Evolutionary conservation across 2,329 filamentous ascomycete genomes (phyloP).

Genomic region (Coniochaeta sp.): DNA sequence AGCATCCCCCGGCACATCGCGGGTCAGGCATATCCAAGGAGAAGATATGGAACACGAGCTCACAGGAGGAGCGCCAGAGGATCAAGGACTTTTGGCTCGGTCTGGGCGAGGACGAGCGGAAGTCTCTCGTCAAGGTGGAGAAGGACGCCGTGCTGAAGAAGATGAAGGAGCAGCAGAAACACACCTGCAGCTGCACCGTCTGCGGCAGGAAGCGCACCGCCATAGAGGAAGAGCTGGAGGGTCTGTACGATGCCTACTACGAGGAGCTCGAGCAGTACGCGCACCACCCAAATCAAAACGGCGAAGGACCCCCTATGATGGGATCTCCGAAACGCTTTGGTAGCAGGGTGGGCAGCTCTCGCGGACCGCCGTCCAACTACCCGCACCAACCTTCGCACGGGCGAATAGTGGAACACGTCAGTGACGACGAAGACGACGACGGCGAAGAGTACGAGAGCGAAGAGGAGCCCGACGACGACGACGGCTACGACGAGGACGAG

Average conservation of each 20-base stretch:
- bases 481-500: conserved; percentile 54
- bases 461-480: conserved; percentile 36
- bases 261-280: conserved; percentile 97
- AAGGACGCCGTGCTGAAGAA: conserved; percentile 97
- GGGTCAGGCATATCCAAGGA: conserved; percentile 54
- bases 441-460: conserved; percentile 47
- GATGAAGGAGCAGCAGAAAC: conserved; percentile 99
- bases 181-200: conserved; percentile 96
- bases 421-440: conserved; percentile 47
- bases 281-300: conserved; percentile 63
- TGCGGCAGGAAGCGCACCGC: conserved; percentile 93
- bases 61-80: conserved; percentile 86
- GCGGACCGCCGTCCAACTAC: conserved; percentile 50
- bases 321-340: conserved; percentile 58
- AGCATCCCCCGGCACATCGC: conserved; percentile 19
- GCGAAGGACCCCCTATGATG: conserved; percentile 62
- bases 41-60: conserved; percentile 96
- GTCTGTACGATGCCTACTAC: conserved; percentile 97
- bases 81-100: conserved; percentile 99
- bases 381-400: conserved; percentile 66
- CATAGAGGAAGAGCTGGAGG: conserved; percentile 96
- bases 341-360: conserved; percentile 42
- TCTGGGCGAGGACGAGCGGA: conserved; percentile 86
- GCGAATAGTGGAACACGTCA: conserved; percentile 63
- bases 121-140: conserved; percentile 93